These are phyloP conservation scores for Thelonectria blattea DNA, from an alignment of 2,329 filamentous ascomycete species.

Conservation along the genomic window DNA sequence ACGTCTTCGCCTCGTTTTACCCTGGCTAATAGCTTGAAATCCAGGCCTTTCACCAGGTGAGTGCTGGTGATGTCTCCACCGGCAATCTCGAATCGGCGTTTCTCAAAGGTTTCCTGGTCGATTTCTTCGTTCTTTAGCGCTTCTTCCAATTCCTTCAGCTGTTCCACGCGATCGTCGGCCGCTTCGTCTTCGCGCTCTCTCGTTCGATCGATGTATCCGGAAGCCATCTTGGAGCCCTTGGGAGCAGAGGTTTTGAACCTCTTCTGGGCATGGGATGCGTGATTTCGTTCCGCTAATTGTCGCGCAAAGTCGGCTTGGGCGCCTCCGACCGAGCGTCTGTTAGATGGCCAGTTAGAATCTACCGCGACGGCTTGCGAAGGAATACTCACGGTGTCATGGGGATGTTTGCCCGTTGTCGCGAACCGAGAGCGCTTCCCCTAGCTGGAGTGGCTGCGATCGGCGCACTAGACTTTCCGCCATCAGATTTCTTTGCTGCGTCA, in stretches of 20 bases:
- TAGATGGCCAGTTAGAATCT: constrained; percentile 31
- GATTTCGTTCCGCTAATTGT: constrained; percentile 78
- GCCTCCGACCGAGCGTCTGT: constrained; percentile 68
- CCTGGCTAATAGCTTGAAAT: constrained; percentile 78
- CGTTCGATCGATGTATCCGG: constrained; percentile 85
- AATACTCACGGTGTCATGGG: constrained; percentile 87
- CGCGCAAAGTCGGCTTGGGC: constrained; percentile 75
- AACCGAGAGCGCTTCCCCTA: constrained; percentile 67
- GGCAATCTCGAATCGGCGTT: constrained; percentile 75
- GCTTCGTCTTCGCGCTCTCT: constrained; percentile 63
- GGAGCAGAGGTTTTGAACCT: constrained; percentile 81
- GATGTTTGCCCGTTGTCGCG: constrained; percentile 78
- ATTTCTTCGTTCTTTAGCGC: constrained; percentile 84
- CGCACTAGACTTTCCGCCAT: constrained; percentile 51
- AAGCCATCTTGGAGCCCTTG: constrained; percentile 79
- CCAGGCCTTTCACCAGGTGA: constrained; percentile 89
- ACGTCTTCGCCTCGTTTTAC: constrained; percentile 74
- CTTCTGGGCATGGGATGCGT: constrained; percentile 63
- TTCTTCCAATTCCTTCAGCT: constrained; percentile 81
- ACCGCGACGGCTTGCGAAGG: neutral
- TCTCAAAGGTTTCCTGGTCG: constrained; percentile 78
- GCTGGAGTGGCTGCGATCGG: constrained; percentile 38
- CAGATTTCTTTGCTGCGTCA: constrained; percentile 48
- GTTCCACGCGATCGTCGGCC: constrained; percentile 62
- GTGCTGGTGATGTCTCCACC: constrained; percentile 82